Evolutionary conservation across 371 early-diverging fungal species (phyloP).

Genomic region (Apophysomyces variabilis): DNA sequence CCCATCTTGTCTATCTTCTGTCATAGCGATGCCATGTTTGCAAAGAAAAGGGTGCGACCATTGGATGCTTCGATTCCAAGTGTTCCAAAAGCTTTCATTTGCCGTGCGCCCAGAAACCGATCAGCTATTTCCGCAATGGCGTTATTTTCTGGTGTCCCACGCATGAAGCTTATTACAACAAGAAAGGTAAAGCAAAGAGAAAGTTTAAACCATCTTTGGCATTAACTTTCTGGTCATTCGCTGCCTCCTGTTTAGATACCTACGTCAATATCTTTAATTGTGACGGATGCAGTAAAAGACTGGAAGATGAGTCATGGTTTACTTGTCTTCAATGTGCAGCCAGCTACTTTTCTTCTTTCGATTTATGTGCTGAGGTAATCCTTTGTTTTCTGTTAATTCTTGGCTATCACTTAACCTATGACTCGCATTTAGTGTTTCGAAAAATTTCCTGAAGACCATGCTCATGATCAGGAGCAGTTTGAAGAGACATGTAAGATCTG

Average conservation of each 20-base stretch:
- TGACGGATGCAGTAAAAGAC: slow-evolving; percentile 65
- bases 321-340: slow-evolving; percentile 72
- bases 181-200: slow-evolving; percentile 47
- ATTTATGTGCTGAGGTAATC: slow-evolving; percentile 67
- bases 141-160: slow-evolving; percentile 86
- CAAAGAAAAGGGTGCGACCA: slow-evolving; percentile 84
- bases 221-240: background rate
- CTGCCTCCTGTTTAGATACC: slow-evolving; percentile 44
- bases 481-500: slow-evolving; percentile 60
- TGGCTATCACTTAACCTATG: background rate
- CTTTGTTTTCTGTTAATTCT: too few species aligned
- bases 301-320: slow-evolving; percentile 68
- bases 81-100: slow-evolving; percentile 87
- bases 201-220: too few species aligned
- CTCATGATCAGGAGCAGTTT: slow-evolving; percentile 63
- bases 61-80: slow-evolving; percentile 87
- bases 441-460: slow-evolving; percentile 54
- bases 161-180: slow-evolving; percentile 67
- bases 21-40: slow-evolving; percentile 72
- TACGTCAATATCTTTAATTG: slow-evolving; percentile 76
- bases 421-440: slow-evolving; percentile 56
- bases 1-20: background rate
- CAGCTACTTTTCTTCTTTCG: slow-evolving; percentile 74
- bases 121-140: slow-evolving; percentile 75
- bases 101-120: slow-evolving; percentile 77